Conservation (phyloP, 805 yeast species). For the Pichia insulana region DNA sequence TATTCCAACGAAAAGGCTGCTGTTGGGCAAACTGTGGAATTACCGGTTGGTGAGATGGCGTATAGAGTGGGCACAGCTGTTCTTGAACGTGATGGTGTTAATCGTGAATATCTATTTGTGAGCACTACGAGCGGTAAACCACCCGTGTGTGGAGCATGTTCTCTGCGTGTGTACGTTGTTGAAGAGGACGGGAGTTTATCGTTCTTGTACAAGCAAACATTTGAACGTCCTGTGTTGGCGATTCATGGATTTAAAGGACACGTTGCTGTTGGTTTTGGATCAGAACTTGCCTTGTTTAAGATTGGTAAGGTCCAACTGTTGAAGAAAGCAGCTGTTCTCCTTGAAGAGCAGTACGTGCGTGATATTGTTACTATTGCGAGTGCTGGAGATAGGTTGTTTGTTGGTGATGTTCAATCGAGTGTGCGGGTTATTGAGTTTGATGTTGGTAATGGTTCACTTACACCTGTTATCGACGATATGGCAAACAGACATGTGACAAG, state of each 20-base stretch:
- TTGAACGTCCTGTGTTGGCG: slow-evolving; percentile 40
- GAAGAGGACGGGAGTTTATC: slow-evolving; percentile 31
- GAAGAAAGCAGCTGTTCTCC: slow-evolving; percentile 45
- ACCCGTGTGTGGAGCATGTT: slow-evolving; percentile 25
- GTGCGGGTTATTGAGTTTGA: slow-evolving; percentile 50
- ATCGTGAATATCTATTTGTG: slow-evolving; percentile 33
- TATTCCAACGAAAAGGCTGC: slow-evolving; percentile 29
- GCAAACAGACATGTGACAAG: slow-evolving; percentile 59
- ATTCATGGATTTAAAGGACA: slow-evolving; percentile 49
- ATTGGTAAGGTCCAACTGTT: slow-evolving; percentile 75
- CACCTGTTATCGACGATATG: slow-evolving; percentile 62
- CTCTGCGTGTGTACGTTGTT: slow-evolving; percentile 32
- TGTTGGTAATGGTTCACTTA: slow-evolving; percentile 38
- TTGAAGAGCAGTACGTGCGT: slow-evolving; percentile 30
- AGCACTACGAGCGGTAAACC: slow-evolving; percentile 31
- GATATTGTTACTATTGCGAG: slow-evolving; percentile 47
- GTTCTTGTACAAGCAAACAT: slow-evolving; percentile 51
- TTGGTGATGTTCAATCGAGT: slow-evolving; percentile 68
- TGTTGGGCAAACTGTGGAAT: slow-evolving; percentile 36
- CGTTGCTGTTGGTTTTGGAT: slow-evolving; percentile 50
- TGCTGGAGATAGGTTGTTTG: slow-evolving; percentile 50
- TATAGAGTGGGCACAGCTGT: slow-evolving; percentile 29
- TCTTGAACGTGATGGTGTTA: slow-evolving; percentile 26
- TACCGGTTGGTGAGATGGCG: slow-evolving; percentile 34
- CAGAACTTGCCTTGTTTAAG: slow-evolving; percentile 51